Evolutionary conservation across 257 asterid genomes (phyloP), one percentile per base, ranked within the genome.

Genomic region (Nemophila menziesii): DNA sequence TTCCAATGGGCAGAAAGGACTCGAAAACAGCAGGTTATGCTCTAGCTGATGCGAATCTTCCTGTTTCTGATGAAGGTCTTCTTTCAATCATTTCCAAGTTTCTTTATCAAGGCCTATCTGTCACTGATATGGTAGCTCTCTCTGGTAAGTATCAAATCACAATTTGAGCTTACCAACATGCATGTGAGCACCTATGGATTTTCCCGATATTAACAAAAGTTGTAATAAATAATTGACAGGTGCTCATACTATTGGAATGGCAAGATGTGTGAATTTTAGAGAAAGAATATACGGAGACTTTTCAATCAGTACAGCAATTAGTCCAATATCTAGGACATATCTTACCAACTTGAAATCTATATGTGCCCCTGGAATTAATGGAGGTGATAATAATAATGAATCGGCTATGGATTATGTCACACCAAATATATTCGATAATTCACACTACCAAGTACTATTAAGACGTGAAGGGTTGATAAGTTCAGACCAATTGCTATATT

Each of bases 161-260:
- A 0, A 10, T 16, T 3, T 9, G 21, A n/a, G 20, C 2, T 5
- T 8, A 39, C 3, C 15, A 34, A 6, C 9, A 6, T 34, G 9
- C 9, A 34, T 29, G 2, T 29, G 2, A 2, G 5, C 36, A 29
- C 36, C 7, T 2, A 7, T 7, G 36, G 33, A 24, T 24, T 24
- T n/a, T 24, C 33, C 4, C 4, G 33, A 24, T 24, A 9, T 4
- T 24, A 4, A 24, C 8, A 3, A 18, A 1, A 21, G 5, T 20
- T 27, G 19, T 43, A 20, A 11, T 3, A 20, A 11, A 29, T 20
- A 21, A 5, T 37, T 58, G 19, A 59, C 62, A 86, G 97, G 97
- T 69, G 93, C 93, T 16, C 97, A 86, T 51, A 86, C 97, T 7
- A 82, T 86, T 45, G 97, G 97, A 26, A 82, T 56, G 94, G 97